Percentiles rank a stretch among this genome's conserved stretches.
These are phyloP conservation scores for Nakazawaea wickerhamii DNA, from an alignment of 805 yeast genomes.

Conservation along the genomic window DNA sequence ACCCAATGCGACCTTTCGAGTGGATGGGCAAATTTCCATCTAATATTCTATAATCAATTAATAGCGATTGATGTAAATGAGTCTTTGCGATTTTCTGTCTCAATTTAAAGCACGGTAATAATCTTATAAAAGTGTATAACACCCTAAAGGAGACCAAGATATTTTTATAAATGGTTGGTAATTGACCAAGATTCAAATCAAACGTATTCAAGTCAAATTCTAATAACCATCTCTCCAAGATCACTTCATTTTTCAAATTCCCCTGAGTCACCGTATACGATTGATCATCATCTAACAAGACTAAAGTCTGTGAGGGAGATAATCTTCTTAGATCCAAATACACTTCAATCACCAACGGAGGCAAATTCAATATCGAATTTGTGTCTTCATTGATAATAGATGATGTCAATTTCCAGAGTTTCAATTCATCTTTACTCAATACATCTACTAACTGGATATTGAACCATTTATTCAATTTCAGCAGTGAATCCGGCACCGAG, in stretches of 20 bases:
- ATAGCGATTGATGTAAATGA: constrained; percentile 29
- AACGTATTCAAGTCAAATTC: constrained; percentile 58
- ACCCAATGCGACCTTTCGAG: constrained; percentile 80
- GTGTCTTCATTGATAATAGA: constrained; percentile 15
- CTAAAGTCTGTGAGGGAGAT: constrained; percentile 50
- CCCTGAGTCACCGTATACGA: constrained; percentile 57
- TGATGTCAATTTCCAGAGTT: constrained; percentile 46
- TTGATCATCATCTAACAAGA: constrained; percentile 50
- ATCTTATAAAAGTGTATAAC: constrained; percentile 55
- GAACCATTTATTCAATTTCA: constrained; percentile 56
- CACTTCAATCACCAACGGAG: constrained; percentile 86
- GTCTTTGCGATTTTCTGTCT: constrained; percentile 36
- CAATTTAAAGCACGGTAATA: constrained; percentile 70
- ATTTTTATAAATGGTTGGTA: constrained; percentile 68
- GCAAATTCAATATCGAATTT: constrained; percentile 39
- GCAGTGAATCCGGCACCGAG: constrained; percentile 16
- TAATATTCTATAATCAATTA: constrained; percentile 54
- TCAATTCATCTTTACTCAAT: constrained; percentile 49
- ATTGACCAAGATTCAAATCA: constrained; percentile 35
- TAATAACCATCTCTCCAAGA: constrained; percentile 88
- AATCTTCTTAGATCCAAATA: constrained; percentile 62
- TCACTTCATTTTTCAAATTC: constrained; percentile 72
- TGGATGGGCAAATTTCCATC: constrained; percentile 78
- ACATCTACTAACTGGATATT: constrained; percentile 41
- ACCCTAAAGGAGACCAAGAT: constrained; percentile 70